Conservation (phyloP, 306 rosid genomes). For the Pyrus pyrifolia region DNA sequence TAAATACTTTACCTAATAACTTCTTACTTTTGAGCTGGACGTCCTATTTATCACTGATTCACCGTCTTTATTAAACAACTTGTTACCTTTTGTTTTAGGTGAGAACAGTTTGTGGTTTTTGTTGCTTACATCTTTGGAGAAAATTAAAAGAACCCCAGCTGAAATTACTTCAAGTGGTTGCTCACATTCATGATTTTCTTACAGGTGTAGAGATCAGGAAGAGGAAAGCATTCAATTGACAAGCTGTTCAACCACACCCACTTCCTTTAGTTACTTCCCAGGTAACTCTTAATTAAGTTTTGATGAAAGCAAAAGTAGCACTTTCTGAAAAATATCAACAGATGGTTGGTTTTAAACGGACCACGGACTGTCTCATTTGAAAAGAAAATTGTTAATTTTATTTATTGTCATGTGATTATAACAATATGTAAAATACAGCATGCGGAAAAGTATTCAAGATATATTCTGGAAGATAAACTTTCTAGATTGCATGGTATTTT, state of each 20-base stretch:
- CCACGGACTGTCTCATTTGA: not conserved
- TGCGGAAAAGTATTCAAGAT: not conserved
- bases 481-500: not conserved
- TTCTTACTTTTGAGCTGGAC: not conserved
- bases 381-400: not conserved
- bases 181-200: constrained; percentile 23
- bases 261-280: not conserved
- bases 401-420: not conserved
- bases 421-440: not conserved
- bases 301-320: not conserved
- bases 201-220: not conserved
- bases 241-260: not conserved
- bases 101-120: not conserved
- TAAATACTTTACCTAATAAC: too few species aligned
- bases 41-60: not conserved
- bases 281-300: not conserved
- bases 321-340: not conserved
- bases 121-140: not conserved
- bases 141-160: not conserved
- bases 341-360: not conserved
- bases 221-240: constrained; percentile 20
- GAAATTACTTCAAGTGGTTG: constrained; percentile 17
- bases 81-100: not conserved
- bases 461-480: not conserved
- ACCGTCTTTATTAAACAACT: constrained; percentile 1